Evolutionary conservation across 2,329 filamentous ascomycete species (phyloP), one percentile per base, ranked within the genome.

Genomic region (Bimuria novae-zelandiae): DNA sequence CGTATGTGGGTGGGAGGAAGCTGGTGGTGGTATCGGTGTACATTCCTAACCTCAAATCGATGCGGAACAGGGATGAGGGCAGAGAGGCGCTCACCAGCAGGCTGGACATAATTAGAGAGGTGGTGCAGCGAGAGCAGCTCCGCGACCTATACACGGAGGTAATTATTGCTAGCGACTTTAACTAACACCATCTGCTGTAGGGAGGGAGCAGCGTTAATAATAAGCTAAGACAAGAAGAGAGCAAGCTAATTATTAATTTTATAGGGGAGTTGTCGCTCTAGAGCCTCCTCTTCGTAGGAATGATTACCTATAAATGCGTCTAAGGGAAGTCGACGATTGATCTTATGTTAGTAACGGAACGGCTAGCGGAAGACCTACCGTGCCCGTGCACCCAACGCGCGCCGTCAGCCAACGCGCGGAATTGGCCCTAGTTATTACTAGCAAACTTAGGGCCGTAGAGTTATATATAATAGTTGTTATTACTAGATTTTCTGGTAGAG

Each of bases 191-290:
- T 32, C 51, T 30, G 43, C 51, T 59, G 33, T 59, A 42, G 54
- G 49, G 51, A 55, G 56, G 54, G 27, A 45, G 42, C 30, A 30
- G 36, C 19, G 37, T 59, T 19, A 42, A 30, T 35, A 49, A 41
- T 25, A 36, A 41, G 35, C 22, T 30, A 33, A 59, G 51, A 39
- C 51, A 56, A 25, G 49, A 51, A 22, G 48, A 56, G 27, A 52
- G 47, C 30, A 49, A 56, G 27, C 51, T 45, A 39, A 59, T 59
- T 36, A 57, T 59, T 36, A 30, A 59, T 19, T 45, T 59, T 21
- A 59, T 59, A 49, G 49, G 29, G 41, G 54, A 59, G 42, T 51
- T 50, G 29, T 40, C 56, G 32, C 49, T 59, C 17, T 40, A 52
- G 44, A 56, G 54, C 33, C 48, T 59, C n/a, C 51, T 59, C 30